Evolutionary conservation across 2,329 filamentous ascomycete species (phyloP), one percentile per base, ranked within the genome.

Genomic region (Colletotrichum lindemuthianum): DNA sequence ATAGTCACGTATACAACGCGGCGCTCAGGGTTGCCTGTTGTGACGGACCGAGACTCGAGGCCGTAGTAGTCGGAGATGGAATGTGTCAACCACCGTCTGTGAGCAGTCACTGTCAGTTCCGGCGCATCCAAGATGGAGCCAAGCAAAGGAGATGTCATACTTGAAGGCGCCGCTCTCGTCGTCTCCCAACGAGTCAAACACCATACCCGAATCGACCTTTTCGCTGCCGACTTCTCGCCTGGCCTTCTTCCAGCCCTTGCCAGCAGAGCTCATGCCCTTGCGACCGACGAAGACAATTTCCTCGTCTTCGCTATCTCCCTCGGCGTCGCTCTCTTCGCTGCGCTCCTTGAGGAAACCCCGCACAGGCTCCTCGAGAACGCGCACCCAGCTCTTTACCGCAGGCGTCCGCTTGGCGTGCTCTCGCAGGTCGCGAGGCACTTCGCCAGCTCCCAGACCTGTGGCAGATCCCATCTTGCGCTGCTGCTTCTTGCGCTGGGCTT

Each of bases 51-150:
- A 16, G 94, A 97, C 66, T 89, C 86, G 60, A 97, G 84, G 48
- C 93, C 94, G 74, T 98, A 98, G 76, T 98, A 98, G 44, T 90
- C 88, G 9, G 92, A 95, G 68, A 98, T 94, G 63, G 92, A 91
- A 77, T 98, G 94, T 1, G 96, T 92, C 58, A 98, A 86, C 92
- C 94, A 98, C 68, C 95, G 91, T 69, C 92, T 95, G n/a, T 11
- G 39, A 40, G 66, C 58, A 71, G 69, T 69, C 5, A 8, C 6
- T 32, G 6, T n/a, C 6, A 36, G 1, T 2, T 9, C 24, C 7
- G 33, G 8, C 4, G 1, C 9, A 24, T 24, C 24, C 24, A 24
- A 24, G 24, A 24, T 24, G 24, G 24, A 24, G 24, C 24, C 24
- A 24, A 24, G 24, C 24, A 24, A 24, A 24, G 24, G 24, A 9